These are phyloP conservation scores for Spencermartinsiella europaea DNA, from an alignment of 805 yeast species.

Conservation along the genomic window DNA sequence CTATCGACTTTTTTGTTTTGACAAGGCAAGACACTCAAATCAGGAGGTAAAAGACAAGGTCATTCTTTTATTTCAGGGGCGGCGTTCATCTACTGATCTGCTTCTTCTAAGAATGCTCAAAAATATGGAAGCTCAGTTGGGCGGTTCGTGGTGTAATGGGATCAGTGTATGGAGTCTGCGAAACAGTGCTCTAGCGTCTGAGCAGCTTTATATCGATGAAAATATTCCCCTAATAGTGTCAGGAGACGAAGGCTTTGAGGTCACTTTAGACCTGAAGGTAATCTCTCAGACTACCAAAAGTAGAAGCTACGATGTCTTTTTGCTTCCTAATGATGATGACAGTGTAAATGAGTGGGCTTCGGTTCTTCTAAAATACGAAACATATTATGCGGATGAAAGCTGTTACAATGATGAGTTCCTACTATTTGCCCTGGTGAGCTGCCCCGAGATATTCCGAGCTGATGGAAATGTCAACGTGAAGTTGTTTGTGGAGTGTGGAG, in stretches of 20 bases:
- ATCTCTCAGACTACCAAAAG: conserved; percentile 38
- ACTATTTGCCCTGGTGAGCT: conserved; percentile 54
- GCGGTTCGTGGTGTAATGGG: conserved; percentile 59
- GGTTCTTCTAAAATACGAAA: background rate
- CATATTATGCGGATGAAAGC: background rate
- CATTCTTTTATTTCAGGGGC: conserved; percentile 56
- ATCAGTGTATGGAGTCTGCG: conserved; percentile 63
- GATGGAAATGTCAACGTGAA: conserved; percentile 46
- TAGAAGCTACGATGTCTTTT: conserved; percentile 26
- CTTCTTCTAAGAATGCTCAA: conserved; percentile 53
- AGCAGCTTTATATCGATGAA: conserved; percentile 46
- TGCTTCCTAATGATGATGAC: background rate
- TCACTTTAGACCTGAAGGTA: conserved; percentile 44
- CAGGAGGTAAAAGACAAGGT: conserved; percentile 45
- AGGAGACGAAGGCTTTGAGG: conserved; percentile 41
- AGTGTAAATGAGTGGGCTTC: conserved; percentile 2
- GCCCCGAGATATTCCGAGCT: conserved; percentile 33
- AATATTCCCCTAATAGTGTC: conserved; percentile 47
- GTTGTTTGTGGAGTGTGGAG: conserved; percentile 50
- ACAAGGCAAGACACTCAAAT: conserved; percentile 44
- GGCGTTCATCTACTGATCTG: conserved; percentile 55
- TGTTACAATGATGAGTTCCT: conserved; percentile 66
- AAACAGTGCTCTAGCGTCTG: conserved; percentile 33
- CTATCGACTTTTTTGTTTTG: conserved; percentile 44
- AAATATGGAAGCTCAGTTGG: conserved; percentile 47